Evolutionary conservation across 169 alveolate genomes (phyloP), one percentile per base, ranked within the genome.

Genomic region (Plasmodium cynomolgi): DNA sequence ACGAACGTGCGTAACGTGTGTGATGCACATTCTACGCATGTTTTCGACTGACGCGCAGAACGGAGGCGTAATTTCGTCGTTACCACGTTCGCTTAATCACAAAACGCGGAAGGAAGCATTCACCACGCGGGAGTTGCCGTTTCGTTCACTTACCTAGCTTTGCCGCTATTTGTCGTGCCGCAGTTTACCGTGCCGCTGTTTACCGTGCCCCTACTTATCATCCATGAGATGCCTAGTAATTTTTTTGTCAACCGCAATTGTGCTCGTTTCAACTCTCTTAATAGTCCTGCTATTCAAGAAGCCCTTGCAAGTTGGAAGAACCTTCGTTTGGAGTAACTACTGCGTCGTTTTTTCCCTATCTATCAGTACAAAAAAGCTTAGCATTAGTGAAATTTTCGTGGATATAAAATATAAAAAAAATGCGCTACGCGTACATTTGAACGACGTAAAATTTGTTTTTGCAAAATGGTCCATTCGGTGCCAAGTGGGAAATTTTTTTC

Each of bases 401-500:
- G 31, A 84, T 84, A 41, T 41, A 71, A 31, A 54, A 72, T 37
- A 29, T 72, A 72, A 54, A 84, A 84, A 26, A 33, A 84, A 37
- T 15, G 34, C 37, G 50, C 41, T 68, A 26, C 72, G 17, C 34
- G 73, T 54, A 72, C 62, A 84, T 54, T 72, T 71, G 33, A 54
- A 84, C 31, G 83, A 84, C 47, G 68, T 37, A 73, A 84, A 72
- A 71, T 31, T 71, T 17, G 34, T 26, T 29, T 23, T 72, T 84
- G 20, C 84, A 84, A 84, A 83, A n/a, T 58, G 71, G 79, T 83
- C n/a, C 56, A 41, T 41, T 62, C 71, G 73, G 73, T 58, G 47
- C 29, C 44, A 62, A 58, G 73, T 58, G 2, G 26, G 23, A 11
- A 47, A 83, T 58, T 58, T 83, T 33, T 83, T 34, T 15, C 29